Base-by-base conservation (phyloP, 345 rosid genomes). In the Toxicodendron radicans region DNA sequence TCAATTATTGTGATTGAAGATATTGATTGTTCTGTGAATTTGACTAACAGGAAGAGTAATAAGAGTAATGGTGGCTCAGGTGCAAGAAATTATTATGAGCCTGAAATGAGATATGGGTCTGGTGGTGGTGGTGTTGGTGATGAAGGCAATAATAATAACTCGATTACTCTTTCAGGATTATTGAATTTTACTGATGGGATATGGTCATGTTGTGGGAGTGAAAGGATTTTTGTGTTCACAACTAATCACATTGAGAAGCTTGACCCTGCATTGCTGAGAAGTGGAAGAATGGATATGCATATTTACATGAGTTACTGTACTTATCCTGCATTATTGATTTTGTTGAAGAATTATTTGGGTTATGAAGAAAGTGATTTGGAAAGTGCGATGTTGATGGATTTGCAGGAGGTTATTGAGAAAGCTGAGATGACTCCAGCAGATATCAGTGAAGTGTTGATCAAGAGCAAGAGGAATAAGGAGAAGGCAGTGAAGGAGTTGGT, bases 251-350 rank as follows among this genome's bases (percentile, higher is more conserved):
- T 91, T 1, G 97, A 95, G 79, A 92, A 90, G 81, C 94, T 95
- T 58, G 99, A 95, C 75, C 87, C 93, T 6, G 99, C 97, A 69
- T 85, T 95, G 91, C 84, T 91, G 27, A 81, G 99, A 59, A 86
- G 97, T 75, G 99, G 97, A 5, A 81, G 99, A 48, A 95, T 95
- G 97, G 99, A 95, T 80, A 92, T 95, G 99, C 99, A 89, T 79
- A 82, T 95, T 41, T 85, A 64, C 85, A 95, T 95, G 99, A 92
- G 83, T 72, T 84, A 84, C 64, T 92, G 99, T 73, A 80, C 92
- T 1, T 91, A 81, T 65, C 83, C 91, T 1, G 86, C 97, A 14
- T 72, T 92, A 86, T 85, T 84, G 88, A 91, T 92, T 61, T 58
- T 95, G 77, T 20, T 95, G 71, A 85, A 74, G 77, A 94, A 95